These are phyloP conservation scores for Phytophthora pistaciae DNA, from an alignment of 352 stramenopile species.

Conservation along the genomic window DNA sequence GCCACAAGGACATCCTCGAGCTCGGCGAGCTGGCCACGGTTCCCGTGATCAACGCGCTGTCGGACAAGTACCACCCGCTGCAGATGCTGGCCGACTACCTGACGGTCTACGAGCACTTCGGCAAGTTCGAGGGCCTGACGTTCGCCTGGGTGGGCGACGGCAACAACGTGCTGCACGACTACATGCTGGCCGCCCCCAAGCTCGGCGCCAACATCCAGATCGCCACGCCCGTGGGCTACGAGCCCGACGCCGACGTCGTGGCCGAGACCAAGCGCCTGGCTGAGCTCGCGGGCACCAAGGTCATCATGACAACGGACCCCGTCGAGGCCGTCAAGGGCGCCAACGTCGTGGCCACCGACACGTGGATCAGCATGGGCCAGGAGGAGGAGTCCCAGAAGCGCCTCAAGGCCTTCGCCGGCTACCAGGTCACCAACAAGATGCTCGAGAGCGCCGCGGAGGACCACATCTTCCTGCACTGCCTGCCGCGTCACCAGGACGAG, in stretches of 20 bases:
- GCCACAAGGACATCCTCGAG: slow-evolving; percentile 90
- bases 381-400: slow-evolving; percentile 95
- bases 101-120: slow-evolving; percentile 94
- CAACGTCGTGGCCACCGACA: slow-evolving; percentile 98
- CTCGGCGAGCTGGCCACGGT: slow-evolving; percentile 92
- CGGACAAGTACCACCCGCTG: slow-evolving; percentile 98
- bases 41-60: slow-evolving; percentile 98
- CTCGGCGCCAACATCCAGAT: slow-evolving; percentile 93
- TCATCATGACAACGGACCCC: slow-evolving; percentile 91
- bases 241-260: slow-evolving; percentile 91
- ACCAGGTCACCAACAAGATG: slow-evolving; percentile 95
- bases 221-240: slow-evolving; percentile 94
- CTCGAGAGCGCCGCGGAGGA: slow-evolving; percentile 91
- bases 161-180: slow-evolving; percentile 98
- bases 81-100: slow-evolving; percentile 98
- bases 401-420: slow-evolving; percentile 95
- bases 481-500: slow-evolving; percentile 97
- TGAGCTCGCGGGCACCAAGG: slow-evolving; percentile 68
- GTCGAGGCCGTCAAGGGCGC: slow-evolving; percentile 94
- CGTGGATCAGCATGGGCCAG: slow-evolving; percentile 97
- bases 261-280: slow-evolving; percentile 91
- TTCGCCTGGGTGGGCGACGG: slow-evolving; percentile 98
- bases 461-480: slow-evolving; percentile 98
- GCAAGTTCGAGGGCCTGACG: slow-evolving; percentile 90
- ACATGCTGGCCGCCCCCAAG: slow-evolving; percentile 95